Conservation (phyloP, 139 green algal genomes). For the Ettlia oleoabundans region DNA sequence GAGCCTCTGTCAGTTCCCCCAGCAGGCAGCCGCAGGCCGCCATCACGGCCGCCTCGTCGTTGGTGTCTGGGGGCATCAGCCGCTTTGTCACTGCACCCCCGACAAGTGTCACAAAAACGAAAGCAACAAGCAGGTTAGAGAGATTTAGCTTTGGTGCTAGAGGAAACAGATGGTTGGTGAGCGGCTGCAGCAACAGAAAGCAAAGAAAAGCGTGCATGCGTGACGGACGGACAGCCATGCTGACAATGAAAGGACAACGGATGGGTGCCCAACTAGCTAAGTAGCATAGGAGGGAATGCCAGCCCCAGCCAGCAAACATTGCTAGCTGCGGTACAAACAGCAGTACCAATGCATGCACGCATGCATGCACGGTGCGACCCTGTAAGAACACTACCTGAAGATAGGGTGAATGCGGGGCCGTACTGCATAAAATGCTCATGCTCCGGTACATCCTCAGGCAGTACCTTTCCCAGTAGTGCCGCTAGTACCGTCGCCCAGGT, state of each 20-base stretch:
- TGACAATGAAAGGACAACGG: too few species aligned
- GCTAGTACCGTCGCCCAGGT: conserved; percentile 29
- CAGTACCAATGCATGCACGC: too few species aligned
- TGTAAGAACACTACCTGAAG: background rate
- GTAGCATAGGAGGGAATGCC: too few species aligned
- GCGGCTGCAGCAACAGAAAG: too few species aligned
- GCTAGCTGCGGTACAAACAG: too few species aligned
- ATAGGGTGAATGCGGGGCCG: conserved; percentile 16
- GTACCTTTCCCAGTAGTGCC: background rate
- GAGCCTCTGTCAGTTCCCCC: conserved; percentile 58
- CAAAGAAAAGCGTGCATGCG: too few species aligned
- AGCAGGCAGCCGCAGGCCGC: conserved; percentile 19
- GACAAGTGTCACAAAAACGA: background rate
- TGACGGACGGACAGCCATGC: too few species aligned
- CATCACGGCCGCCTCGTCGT: background rate
- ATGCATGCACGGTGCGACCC: too few species aligned
- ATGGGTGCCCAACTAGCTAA: too few species aligned
- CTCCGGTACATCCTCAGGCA: conserved; percentile 40
- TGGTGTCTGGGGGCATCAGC: conserved; percentile 24
- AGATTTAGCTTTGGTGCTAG: background rate
- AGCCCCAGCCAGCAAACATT: too few species aligned
- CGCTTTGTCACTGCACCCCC: conserved; percentile 4
- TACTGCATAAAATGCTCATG: conserved; percentile 33
- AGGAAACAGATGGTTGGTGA: too few species aligned
- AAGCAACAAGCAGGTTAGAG: background rate